Percentiles rank a stretch among this genome's conserved stretches.
Conservation (phyloP, 768 basidiomycete species). For the Calocybe cyanea region DNA sequence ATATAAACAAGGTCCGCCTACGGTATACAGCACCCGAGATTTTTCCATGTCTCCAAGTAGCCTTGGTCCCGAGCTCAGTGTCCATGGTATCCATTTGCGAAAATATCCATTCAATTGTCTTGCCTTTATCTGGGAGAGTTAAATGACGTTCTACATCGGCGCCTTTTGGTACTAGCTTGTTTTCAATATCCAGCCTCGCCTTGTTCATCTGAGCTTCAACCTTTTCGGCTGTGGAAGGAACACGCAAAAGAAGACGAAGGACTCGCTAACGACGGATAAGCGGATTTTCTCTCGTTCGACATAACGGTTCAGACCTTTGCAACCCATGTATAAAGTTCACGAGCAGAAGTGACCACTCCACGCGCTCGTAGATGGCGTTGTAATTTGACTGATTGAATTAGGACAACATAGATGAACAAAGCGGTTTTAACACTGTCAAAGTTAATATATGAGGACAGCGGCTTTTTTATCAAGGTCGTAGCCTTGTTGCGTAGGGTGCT, state of each 20-base stretch:
- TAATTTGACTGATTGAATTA: conserved; percentile 46
- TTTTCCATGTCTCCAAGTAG: conserved; percentile 68
- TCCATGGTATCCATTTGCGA: conserved; percentile 83
- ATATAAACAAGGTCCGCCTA: conserved; percentile 33
- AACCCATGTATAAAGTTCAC: conserved; percentile 52
- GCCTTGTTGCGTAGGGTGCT: conserved; percentile 14
- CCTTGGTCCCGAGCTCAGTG: conserved; percentile 38
- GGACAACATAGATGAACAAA: conserved; percentile 56
- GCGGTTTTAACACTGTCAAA: conserved; percentile 52
- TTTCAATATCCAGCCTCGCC: conserved; percentile 63
- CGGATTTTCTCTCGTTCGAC: too few species aligned
- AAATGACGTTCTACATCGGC: conserved; percentile 62
- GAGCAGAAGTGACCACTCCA: conserved; percentile 44
- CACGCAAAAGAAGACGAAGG: conserved; percentile 52
- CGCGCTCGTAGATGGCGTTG: conserved; percentile 64
- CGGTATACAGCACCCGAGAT: conserved; percentile 86
- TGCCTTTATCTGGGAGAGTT: conserved; percentile 59
- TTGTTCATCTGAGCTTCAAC: conserved; percentile 62
- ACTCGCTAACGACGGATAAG: conserved; percentile 36
- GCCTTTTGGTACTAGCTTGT: conserved; percentile 63
- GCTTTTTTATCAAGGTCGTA: conserved; percentile 9
- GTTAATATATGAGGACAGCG: conserved; percentile 14
- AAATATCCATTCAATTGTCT: conserved; percentile 68
- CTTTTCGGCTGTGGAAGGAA: conserved; percentile 58
- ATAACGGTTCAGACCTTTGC: conserved; percentile 36